Conservation (phyloP, 2,329 filamentous ascomycete species). For the Stachybotrys chlorohalonatus region DNA sequence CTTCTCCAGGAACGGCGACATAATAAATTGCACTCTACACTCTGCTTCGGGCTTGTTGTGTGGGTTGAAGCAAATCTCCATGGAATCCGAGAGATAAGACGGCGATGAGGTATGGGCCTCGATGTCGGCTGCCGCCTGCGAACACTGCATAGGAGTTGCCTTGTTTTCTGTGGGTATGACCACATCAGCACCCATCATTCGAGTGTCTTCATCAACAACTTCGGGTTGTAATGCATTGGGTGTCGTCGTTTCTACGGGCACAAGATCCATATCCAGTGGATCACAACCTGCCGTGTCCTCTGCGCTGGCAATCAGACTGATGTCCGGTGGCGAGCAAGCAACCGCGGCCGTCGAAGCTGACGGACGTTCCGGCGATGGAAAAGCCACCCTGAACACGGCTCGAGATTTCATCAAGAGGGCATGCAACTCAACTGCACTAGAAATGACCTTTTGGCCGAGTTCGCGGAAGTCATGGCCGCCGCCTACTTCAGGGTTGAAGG, state of each 20-base stretch:
- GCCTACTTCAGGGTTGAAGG: neutral
- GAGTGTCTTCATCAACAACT: too few relatives aligned
- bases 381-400: neutral
- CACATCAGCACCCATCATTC: too few relatives aligned
- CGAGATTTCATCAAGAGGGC: neutral
- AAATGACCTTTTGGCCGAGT: neutral
- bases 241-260: neutral
- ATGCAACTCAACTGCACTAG: neutral
- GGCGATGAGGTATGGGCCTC: neutral
- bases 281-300: neutral
- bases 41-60: neutral
- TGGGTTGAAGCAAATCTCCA: neutral
- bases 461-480: neutral
- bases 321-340: neutral
- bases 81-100: neutral
- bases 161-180: too few relatives aligned
- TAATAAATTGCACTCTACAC: neutral
- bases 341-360: too few relatives aligned
- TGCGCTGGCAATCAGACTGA: neutral
- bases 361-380: neutral
- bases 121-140: too few relatives aligned
- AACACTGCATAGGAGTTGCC: too few relatives aligned
- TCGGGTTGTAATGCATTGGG: too few relatives aligned
- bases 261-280: neutral
- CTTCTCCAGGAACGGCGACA: constrained; percentile 6